Evolutionary conservation across 805 yeast genomes (phyloP).

Genomic region (Candida orba): DNA sequence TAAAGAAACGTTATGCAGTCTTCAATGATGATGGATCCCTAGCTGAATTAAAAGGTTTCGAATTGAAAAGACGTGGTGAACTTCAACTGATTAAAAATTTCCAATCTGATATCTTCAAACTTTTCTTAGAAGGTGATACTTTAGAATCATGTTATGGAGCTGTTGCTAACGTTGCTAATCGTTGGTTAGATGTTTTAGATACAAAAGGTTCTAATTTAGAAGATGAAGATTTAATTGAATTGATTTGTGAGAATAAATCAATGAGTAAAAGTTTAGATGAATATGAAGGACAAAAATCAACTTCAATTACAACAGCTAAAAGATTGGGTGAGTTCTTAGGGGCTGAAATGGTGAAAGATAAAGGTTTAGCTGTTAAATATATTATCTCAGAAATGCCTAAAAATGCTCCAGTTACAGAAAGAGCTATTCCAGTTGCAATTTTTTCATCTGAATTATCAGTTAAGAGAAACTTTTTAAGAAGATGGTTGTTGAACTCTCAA

Average conservation of each 20-base stretch:
- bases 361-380: constrained; percentile 92
- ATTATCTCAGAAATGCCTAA: constrained; percentile 79
- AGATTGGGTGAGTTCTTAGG: constrained; percentile 93
- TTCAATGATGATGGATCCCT: constrained; percentile 89
- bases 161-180: constrained; percentile 87
- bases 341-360: constrained; percentile 92
- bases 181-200: constrained; percentile 93
- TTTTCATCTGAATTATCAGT: constrained; percentile 75
- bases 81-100: constrained; percentile 87
- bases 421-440: constrained; percentile 95
- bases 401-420: constrained; percentile 86
- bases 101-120: constrained; percentile 89
- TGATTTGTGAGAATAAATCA: constrained; percentile 92
- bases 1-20: constrained; percentile 95
- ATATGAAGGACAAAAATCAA: constrained; percentile 84
- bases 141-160: constrained; percentile 77
- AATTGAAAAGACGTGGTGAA: constrained; percentile 94
- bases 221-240: constrained; percentile 88
- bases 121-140: constrained; percentile 79
- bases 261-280: constrained; percentile 91
- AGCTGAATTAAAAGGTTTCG: constrained; percentile 96
- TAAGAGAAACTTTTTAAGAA: constrained; percentile 65
- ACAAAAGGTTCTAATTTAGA: constrained; percentile 81
- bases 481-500: constrained; percentile 80
- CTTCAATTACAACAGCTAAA: constrained; percentile 92